Evolutionary conservation across 345 rosid genomes (phyloP), one percentile per base, ranked within the genome.

Genomic region (Eucalyptus victrix): DNA sequence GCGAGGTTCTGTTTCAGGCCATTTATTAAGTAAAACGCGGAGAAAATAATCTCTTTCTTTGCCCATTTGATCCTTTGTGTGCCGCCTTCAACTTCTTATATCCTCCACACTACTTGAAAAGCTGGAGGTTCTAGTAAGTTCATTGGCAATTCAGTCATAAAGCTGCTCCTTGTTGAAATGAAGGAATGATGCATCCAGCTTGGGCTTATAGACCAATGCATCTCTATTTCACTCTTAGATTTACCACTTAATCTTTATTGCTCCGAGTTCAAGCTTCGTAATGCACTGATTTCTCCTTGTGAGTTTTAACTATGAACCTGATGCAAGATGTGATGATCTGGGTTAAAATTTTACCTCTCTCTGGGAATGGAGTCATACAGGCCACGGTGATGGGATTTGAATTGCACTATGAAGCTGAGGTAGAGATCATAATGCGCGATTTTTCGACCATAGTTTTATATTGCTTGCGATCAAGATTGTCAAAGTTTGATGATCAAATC

Each of bases 1-100:
- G 49, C 69, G 76, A 51, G 89, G 87, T 50, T 87, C 45, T 89
- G 67, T 90, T 87, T 89, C 90, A 87, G 95, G 91, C 88, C 89
- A 80, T 86, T 32, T 76, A 90, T 88, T 88, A 85, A 83, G 91
- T 91, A 88, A 69, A 89, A 50, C 26, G 45, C 45, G 44, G 62
- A 21, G 37, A 49, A 86, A 76, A 40, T 40, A 76, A 11, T 76
- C 28, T 6, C 85, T 76, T 76, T 76, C 47, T 40, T 76, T 76
- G 47, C 47, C 7, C 17, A 76, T 40, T 1, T 42, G 30, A 40
- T 21, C 85, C 85, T 76, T 76, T 5, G 30, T 76, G 47, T 76
- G 85, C 47, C 1, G 28, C 30, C 13, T 37, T 76, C 30, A 44
- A 76, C 83, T 76, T 42, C 85, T 40, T 76, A 40, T 11, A 1